Evolutionary conservation across 139 green algal species (phyloP), one percentile per base, ranked within the genome.

Genomic region (Coelastrella sp.): DNA sequence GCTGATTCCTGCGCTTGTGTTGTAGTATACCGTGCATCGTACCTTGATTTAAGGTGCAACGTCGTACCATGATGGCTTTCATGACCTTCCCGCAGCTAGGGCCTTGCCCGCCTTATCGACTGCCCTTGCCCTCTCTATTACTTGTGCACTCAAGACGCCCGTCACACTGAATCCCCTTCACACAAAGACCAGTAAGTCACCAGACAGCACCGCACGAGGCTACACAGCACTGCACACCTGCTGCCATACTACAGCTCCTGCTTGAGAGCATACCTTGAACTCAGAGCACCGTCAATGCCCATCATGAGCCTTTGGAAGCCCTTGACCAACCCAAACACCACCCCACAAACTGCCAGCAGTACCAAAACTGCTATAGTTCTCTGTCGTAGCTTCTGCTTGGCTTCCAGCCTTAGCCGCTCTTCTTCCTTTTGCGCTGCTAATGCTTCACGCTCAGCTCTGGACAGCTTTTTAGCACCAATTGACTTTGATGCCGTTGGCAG

Each of bases 381-480:
- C 19, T 70, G 66, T 61, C 86, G 20, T 1, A 94, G 10, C 25
- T 70, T 22, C 10, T 63, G 61, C 78, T 22, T 25, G 35, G 82
- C 76, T 83, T 93, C 84, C 78, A 91, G 19, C 63, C 56, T 20
- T 7, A 73, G 74, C 59, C 85, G 79, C 63, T 89, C 88, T 65
- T 73, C 91, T 65, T 91, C 91, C 6, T 63, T 78, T 57, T 65
- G 19, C 8, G 80, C 88, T 59, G 91, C 91, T 24, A 90, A 25
- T 8, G 91, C 91, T 72, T 93, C 91, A 0, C 91, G 80, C 89
- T 93, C 91, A 25, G 89, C 91, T 0, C 91, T 66, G 3, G 60
- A 85, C 10, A 93, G 73, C 82, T 88, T 88, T 49, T 87, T 76
- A 9, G 88, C 81, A 57, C 84, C 84, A 58, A n/a, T 85, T 87